A percentile compares a stretch with the other conserved stretches of the same genome.
phyloP scores from a whole-genome alignment of 208 protist species.

The Leptomonas seymouri region DNA sequence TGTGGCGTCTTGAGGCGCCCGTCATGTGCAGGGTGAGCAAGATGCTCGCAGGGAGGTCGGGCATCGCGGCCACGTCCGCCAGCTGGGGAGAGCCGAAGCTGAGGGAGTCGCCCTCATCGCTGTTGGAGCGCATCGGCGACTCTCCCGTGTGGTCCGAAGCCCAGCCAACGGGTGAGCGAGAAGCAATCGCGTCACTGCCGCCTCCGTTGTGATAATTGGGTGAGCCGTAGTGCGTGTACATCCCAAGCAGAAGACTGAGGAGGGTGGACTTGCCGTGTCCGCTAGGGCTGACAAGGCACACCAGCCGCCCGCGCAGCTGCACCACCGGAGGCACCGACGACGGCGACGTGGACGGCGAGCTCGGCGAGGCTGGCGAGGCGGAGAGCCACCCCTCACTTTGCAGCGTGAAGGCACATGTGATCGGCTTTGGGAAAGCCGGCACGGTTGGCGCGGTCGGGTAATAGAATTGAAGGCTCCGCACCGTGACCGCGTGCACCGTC shows the following conservation, averaged over 20 bases:
- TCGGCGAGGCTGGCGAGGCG: constrained; percentile 8
- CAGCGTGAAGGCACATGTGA: constrained; percentile 26
- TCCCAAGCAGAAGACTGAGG: constrained; percentile 63
- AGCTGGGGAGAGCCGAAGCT: constrained; percentile 16
- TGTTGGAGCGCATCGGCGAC: not conserved
- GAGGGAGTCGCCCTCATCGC: not conserved
- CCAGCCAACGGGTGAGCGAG: not conserved
- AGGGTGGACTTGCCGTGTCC: constrained; percentile 83
- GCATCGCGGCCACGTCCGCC: not conserved
- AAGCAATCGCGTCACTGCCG: not conserved
- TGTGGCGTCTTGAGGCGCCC: not conserved
- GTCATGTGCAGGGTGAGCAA: constrained; percentile 24
- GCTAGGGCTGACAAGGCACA: constrained; percentile 63
- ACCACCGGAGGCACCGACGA: no score
- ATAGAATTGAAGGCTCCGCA: constrained; percentile 53
- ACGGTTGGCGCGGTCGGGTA: constrained; percentile 73
- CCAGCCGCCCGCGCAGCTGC: constrained; percentile 43
- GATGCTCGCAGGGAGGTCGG: constrained; percentile 3
- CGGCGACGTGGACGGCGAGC: constrained; percentile 16
- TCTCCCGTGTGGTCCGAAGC: not conserved
- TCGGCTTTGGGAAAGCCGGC: constrained; percentile 40
- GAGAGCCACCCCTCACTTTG: constrained; percentile 15
- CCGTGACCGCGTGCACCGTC: constrained; percentile 26
- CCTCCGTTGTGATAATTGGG: not conserved
- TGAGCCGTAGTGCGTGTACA: constrained; percentile 55